phyloP scores from a whole-genome alignment of 2,329 filamentous ascomycete species.

The Scytalidium lignicola region DNA sequence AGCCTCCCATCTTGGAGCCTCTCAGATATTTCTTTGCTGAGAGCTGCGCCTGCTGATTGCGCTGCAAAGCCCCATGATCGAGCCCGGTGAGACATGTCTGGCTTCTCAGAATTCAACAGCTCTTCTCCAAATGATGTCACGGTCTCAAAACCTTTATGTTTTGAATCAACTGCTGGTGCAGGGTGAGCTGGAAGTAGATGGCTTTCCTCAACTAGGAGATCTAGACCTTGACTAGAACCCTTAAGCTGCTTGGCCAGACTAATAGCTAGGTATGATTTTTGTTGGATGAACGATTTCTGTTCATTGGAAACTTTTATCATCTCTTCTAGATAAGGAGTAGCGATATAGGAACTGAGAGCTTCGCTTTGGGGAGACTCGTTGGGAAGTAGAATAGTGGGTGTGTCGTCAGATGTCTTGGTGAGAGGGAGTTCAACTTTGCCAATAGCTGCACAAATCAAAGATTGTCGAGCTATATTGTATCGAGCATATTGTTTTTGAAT shows the following conservation, averaged over 20 bases:
- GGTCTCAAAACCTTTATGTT: constrained; percentile 20
- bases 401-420: constrained; percentile 2
- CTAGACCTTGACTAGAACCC: constrained; percentile 44
- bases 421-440: constrained; percentile 5
- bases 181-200: constrained; percentile 52
- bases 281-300: constrained; percentile 52
- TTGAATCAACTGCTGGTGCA: constrained; percentile 27
- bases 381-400: background rate
- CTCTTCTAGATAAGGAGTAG: constrained; percentile 51
- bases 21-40: constrained; percentile 53
- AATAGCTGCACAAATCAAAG: constrained; percentile 34
- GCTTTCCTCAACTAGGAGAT: constrained; percentile 56
- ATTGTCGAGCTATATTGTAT: constrained; percentile 46
- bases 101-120: constrained; percentile 31
- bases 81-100: constrained; percentile 38
- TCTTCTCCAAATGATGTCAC: constrained; percentile 41
- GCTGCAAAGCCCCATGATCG: constrained; percentile 56
- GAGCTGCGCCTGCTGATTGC: constrained; percentile 54
- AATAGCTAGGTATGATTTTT: constrained; percentile 52
- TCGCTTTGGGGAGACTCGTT: constrained; percentile 3
- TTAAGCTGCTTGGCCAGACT: constrained; percentile 46
- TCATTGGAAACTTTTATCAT: constrained; percentile 48
- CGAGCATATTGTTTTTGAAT: constrained; percentile 50
- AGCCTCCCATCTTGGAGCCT: constrained; percentile 54
- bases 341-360: constrained; percentile 36